Evolutionary conservation across 495 filamentous ascomycete species (phyloP), one percentile per base, ranked within the genome.

Genomic region (Sordaria brevicollis): DNA sequence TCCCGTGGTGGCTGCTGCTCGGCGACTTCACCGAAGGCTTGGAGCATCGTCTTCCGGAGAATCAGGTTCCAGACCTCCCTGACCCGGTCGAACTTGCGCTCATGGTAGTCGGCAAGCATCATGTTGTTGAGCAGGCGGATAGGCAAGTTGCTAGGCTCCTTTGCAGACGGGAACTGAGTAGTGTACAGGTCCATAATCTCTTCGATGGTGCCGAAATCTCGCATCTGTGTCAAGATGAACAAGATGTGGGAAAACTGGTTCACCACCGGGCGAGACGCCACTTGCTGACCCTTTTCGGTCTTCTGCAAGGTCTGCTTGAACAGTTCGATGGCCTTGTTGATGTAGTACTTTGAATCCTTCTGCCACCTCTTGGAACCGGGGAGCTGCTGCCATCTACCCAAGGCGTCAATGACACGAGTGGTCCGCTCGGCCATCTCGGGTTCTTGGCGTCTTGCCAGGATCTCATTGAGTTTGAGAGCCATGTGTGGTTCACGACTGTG

Each of bases 11-110:
- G 74, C 17, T 75, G 76, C 25, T 62, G 21, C 49, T 62, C 49
- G 25, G 25, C 25, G 49, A 62, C 49, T 62, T 62, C 49, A 31
- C 49, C 49, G 49, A 38, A 75, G 81, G 11, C 79, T 85, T 66
- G 86, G 74, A 37, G 79, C 77, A 37, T 81, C 81, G 4, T 88
- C 86, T 69, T 84, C 33, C 81, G 72, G 35, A 89, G 79, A 6
- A 87, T 83, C 33, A 91, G 77, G 4, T 86, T 69, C 92, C 92
- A 96, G 41, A 84, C 90, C 69, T 85, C 76, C 65, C 86, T 84
- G 33, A 93, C 87, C 57, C 86, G 84, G 31, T 85, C 80, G 69
- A 85, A 84, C 36, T 90, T 81, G 9, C 80, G 74, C 25, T 86
- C 86, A 37, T 83, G 79, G 29, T 86, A 77, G 74, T 91, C 83